Evolutionary conservation across 805 yeast species (phyloP), one percentile per base, ranked within the genome.

Genomic region (Candida broadrunensis): DNA sequence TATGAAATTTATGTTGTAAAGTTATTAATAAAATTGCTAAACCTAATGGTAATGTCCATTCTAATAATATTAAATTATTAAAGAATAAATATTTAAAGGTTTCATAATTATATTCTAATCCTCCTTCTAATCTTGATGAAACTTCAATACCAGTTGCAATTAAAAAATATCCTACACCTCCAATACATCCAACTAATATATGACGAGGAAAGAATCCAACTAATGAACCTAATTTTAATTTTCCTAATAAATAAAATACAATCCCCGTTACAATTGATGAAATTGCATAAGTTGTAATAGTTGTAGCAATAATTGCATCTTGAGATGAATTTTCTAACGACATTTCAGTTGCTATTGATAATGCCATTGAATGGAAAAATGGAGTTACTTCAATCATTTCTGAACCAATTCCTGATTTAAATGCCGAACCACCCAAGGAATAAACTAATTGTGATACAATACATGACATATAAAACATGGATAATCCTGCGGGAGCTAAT

Each of bases 341-440:
- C 52, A 87, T 70, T 17, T 73, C 69, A 2, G 63, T 57, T 59
- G 83, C 69, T 36, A 93, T 82, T 12, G 83, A 69, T 20, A 77
- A 69, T 1, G 97, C 97, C 96, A 93, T 90, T 2, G 95, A 76
- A 56, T 93, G 99, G 70, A 91, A 91, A 60, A 93, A 93, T 2
- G 99, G 99, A 2, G 97, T 95, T n/a, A 93, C 88, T 61, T 93
- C 99, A 49, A 93, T 93, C 99, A 93, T 93, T 65, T 93, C 98
- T 3, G 96, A 86, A 1, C 99, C 99, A 33, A 91, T 81, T n/a
- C 95, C 96, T 2, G 89, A 76, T 46, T 80, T 80, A 67, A 93
- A 91, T 7, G 87, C 85, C 13, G 96, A 87, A 1, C 95, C 95
- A 13, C 99, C 99, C 18, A 87, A 62, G 0, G 97, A 89, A 57